Percentiles rank a stretch among this genome's conserved stretches.
These are phyloP conservation scores for Bothriochloa decipiens DNA, from an alignment of 176 grass and related monocot species.

Conservation along the genomic window DNA sequence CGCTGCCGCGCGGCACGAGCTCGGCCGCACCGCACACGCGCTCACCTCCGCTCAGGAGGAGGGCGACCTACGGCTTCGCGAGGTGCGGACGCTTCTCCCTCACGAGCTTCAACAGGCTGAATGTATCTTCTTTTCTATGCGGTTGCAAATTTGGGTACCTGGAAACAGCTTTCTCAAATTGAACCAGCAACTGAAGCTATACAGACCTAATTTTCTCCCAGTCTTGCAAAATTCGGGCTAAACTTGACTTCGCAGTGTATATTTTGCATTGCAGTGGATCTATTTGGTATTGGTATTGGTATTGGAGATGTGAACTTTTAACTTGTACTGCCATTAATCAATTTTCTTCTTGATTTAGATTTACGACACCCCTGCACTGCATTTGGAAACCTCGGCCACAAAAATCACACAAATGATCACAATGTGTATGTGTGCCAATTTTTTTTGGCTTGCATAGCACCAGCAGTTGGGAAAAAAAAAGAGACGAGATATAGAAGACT, in stretches of 20 bases:
- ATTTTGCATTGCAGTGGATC: neutral
- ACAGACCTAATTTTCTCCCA: neutral
- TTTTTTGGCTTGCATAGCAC: neutral
- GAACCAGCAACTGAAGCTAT: neutral
- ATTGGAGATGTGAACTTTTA: neutral
- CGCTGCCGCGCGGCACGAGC: slow-evolving; percentile 69
- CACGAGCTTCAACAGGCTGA: neutral
- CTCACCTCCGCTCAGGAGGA: slow-evolving; percentile 64
- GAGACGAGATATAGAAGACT: neutral
- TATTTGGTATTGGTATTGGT: neutral
- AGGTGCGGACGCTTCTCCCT: slow-evolving; percentile 48
- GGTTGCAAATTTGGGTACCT: slow-evolving; percentile 9
- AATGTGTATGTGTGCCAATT: neutral
- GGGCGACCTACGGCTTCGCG: slow-evolving; percentile 72
- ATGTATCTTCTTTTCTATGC: neutral
- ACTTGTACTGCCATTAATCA: neutral
- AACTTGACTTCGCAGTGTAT: neutral
- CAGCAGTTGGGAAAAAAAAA: neutral
- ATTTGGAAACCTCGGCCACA: neutral
- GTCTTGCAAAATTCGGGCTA: neutral
- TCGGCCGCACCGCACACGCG: slow-evolving; percentile 53
- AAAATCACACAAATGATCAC: neutral
- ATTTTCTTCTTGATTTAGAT: slow-evolving; percentile 22
- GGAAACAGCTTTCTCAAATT: slow-evolving; percentile 3
- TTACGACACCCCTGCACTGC: neutral